These are phyloP conservation scores for Pichia sp. DNA, from an alignment of 1,139 yeast species.

Conservation along the genomic window DNA sequence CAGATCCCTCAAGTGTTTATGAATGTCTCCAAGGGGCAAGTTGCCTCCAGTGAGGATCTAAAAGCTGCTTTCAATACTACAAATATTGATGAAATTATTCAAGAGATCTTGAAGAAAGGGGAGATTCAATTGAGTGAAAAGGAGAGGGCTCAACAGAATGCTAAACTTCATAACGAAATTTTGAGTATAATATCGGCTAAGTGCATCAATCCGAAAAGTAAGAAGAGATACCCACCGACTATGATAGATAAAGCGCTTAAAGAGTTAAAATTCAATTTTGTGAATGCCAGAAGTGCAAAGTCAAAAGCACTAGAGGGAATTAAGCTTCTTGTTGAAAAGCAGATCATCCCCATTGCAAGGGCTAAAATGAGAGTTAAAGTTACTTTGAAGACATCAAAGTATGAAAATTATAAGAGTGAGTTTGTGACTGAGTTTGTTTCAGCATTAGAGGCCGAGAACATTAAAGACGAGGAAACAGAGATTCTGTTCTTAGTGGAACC, in stretches of 20 bases:
- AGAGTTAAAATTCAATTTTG: conserved; percentile 75
- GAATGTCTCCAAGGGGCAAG: conserved; percentile 92
- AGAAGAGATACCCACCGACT: conserved; percentile 88
- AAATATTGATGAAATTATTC: conserved; percentile 64
- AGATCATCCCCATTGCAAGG: conserved; percentile 85
- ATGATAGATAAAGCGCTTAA: conserved; percentile 85
- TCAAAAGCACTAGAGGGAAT: conserved; percentile 91
- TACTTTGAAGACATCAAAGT: conserved; percentile 38
- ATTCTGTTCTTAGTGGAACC: conserved; percentile 79
- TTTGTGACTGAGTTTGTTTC: conserved; percentile 18
- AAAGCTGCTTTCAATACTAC: conserved; percentile 68
- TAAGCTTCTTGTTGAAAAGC: conserved; percentile 64
- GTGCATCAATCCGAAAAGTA: conserved; percentile 84
- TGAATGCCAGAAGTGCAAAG: conserved; percentile 61
- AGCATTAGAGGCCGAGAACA: conserved; percentile 21
- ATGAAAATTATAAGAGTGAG: conserved; percentile 12
- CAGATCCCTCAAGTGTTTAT: conserved; percentile 93
- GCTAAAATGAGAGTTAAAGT: conserved; percentile 88
- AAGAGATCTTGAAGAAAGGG: conserved; percentile 80
- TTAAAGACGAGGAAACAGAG: conserved; percentile 45
- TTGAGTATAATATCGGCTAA: conserved; percentile 79
- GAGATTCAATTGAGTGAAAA: conserved; percentile 93
- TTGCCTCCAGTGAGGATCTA: conserved; percentile 84
- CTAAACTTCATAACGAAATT: conserved; percentile 52
- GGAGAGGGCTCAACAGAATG: conserved; percentile 76